Evolutionary conservation across 1,139 yeast species (phyloP), one percentile per base, ranked within the genome.

Genomic region (Taiozyma sp.): DNA sequence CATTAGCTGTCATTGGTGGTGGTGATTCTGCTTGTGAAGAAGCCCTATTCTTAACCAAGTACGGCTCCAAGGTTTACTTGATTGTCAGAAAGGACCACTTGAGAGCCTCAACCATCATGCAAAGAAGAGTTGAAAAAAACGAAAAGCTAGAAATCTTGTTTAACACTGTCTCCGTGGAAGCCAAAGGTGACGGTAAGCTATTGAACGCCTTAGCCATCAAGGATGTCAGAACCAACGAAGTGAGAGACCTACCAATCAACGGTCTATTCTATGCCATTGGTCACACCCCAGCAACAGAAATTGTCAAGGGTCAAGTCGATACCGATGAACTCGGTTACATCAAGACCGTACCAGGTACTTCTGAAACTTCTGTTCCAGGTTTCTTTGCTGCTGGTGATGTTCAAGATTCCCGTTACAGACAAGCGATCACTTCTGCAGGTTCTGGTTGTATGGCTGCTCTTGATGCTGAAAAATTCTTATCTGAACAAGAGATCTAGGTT

Each of bases 11-110:
- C 52, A 76, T 93, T 62, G 99, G 99, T 56, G 99, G 99, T 61
- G 99, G 99, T 69, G 99, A 93, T 72, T 90, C 97, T 58, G 99
- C 99, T 30, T 95, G 98, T 73, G 99, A 93, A 75, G 99, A 93
- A 75, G 99, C 99, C 22, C 75, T 88, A 58, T 93, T 93, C 73
- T 79, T 93, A 70, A 93, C 99, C 63, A 93, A 93, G 71, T 93
- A 93, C 71, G 99, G 95, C 54, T 89, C 97, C 51, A 93, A 93
- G 76, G 99, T 93, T 47, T 89, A 75, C 72, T 76, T 93, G 68
- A 77, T 93, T 64, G 98, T 93, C 46, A 88, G 99, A 79, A 89
- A 93, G 71, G 98, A 91, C 71, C 81, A 79, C 66, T 78, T 93
- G 65, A 84, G 99, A 73, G 99, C 99, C 14, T 90, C 97, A 16